phyloP scores from a whole-genome alignment of 1,284 basidiomycete genomes.

The Ceratobasidium sp. region DNA sequence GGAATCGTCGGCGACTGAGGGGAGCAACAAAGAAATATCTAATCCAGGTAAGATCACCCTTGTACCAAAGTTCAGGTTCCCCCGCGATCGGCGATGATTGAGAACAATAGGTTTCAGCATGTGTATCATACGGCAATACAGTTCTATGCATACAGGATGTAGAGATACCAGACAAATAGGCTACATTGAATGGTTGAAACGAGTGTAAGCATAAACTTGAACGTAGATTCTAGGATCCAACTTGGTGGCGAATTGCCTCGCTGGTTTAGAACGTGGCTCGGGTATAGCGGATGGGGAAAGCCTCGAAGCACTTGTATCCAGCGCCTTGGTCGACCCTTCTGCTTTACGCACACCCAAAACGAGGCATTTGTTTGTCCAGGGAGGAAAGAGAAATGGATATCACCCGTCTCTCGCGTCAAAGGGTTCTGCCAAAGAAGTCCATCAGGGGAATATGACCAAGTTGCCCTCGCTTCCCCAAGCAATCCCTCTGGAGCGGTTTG shows the following conservation, averaged over 20 bases:
- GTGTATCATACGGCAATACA: no score
- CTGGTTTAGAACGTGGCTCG: neutral
- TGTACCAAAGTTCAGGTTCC: no score
- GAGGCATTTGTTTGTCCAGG: neutral
- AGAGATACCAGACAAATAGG: no score
- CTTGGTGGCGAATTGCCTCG: neutral
- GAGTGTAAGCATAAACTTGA: neutral
- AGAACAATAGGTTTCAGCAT: no score
- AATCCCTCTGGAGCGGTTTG: no score
- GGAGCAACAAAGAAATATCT: no score
- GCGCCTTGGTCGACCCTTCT: neutral
- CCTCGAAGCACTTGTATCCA: neutral
- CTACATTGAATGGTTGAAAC: no score
- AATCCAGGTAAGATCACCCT: no score
- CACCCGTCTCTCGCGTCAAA: neutral
- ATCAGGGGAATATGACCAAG: neutral
- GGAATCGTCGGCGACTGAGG: no score
- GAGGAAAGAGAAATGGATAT: conserved; percentile 7
- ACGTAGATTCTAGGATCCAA: neutral
- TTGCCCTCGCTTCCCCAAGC: no score
- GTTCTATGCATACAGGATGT: no score
- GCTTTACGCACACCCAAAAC: neutral
- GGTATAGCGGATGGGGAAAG: neutral
- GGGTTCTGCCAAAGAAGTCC: neutral
- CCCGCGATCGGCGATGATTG: no score